Evolutionary conservation across 164 flowering plant genomes (phyloP).

Genomic region (Magnolia changhungtana): DNA sequence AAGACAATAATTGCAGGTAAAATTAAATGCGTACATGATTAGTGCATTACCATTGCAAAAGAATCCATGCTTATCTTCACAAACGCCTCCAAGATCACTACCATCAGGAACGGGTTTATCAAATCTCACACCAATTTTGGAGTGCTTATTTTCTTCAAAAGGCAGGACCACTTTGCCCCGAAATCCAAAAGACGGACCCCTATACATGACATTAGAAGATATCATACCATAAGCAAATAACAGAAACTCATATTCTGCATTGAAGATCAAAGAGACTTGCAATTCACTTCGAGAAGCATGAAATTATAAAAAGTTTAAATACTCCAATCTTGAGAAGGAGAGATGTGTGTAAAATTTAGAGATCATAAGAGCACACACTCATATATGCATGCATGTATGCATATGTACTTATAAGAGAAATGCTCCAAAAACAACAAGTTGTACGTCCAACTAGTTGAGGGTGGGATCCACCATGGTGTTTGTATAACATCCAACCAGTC

Average conservation of each 20-base stretch:
- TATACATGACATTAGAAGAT: conserved; percentile 15
- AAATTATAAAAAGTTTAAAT: too few relatives aligned
- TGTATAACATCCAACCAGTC: too few relatives aligned
- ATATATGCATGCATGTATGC: too few relatives aligned
- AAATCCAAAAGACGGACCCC: conserved; percentile 71
- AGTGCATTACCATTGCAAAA: conserved; percentile 69
- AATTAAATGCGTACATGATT: not conserved
- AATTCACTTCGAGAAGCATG: too few relatives aligned
- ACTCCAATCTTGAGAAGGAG: too few relatives aligned
- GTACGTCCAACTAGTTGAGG: too few relatives aligned
- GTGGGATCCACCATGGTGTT: too few relatives aligned
- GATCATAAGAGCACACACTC: too few relatives aligned
- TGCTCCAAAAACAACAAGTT: too few relatives aligned
- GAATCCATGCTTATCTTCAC: conserved; percentile 71
- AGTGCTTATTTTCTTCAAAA: conserved; percentile 66
- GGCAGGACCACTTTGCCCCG: conserved; percentile 73
- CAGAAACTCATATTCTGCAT: not conserved
- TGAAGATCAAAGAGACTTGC: too few relatives aligned
- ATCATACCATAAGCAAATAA: not conserved
- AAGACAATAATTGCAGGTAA: not conserved
- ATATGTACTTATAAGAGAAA: too few relatives aligned
- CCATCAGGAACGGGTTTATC: conserved; percentile 78
- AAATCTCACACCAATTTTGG: conserved; percentile 84
- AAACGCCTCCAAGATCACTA: conserved; percentile 80
- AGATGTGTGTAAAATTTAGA: too few relatives aligned